phyloP scores from a whole-genome alignment of 805 yeast genomes.

The Kluyveromyces wickerhamii region DNA sequence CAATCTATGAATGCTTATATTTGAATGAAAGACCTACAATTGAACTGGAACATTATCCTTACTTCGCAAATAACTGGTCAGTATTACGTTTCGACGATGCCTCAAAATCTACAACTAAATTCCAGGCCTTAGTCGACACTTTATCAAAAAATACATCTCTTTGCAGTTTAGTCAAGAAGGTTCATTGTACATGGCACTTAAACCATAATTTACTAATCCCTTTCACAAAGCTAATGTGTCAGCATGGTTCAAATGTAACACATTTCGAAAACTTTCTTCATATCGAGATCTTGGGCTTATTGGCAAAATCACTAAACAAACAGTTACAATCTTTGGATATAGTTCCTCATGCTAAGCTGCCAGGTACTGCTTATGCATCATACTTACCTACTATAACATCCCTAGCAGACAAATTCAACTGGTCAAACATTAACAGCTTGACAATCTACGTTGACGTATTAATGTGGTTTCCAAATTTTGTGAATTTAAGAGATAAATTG shows the following conservation, averaged over 20 bases:
- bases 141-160: conserved; percentile 14
- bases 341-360: conserved; percentile 21
- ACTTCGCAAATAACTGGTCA: conserved; percentile 24
- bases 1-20: conserved; percentile 19
- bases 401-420: conserved; percentile 10
- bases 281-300: conserved; percentile 10
- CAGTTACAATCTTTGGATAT: conserved; percentile 18
- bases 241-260: conserved; percentile 14
- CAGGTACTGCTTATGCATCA: conserved; percentile 10
- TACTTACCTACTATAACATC: conserved; percentile 4
- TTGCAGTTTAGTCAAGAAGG: conserved; percentile 16
- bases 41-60: conserved; percentile 20
- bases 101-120: conserved; percentile 11
- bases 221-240: conserved; percentile 14
- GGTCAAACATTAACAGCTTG: conserved; percentile 16
- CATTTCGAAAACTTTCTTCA: conserved; percentile 21
- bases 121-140: conserved; percentile 17
- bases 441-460: conserved; percentile 24
- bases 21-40: conserved; percentile 21
- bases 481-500: conserved; percentile 8
- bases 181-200: conserved; percentile 28
- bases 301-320: conserved; percentile 7
- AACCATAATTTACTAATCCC: conserved; percentile 11
- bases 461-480: conserved; percentile 15
- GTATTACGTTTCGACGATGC: conserved; percentile 13